A percentile compares a stretch with the other conserved stretches of the same genome.
phyloP scores from a whole-genome alignment of 495 filamentous ascomycete genomes.

The Neurospora sp. region DNA sequence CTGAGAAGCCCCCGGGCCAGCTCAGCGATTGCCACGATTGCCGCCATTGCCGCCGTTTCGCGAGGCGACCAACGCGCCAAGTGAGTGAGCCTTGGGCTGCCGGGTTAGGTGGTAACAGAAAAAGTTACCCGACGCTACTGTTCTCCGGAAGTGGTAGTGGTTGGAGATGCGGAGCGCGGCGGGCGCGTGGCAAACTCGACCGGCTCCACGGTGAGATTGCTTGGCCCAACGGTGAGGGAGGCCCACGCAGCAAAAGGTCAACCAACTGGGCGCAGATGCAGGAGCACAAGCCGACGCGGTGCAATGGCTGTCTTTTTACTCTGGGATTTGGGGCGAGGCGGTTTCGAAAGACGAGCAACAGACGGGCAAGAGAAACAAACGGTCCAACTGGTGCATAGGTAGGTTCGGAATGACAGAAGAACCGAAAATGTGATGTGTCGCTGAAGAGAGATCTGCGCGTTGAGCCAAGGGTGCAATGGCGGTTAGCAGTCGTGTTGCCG shows the following conservation, averaged over 20 bases:
- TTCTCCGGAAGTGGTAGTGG: neutral
- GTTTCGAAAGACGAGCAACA: neutral
- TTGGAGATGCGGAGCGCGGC: neutral
- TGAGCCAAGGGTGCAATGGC: neutral
- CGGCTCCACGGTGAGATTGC: neutral
- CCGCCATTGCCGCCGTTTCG: slow-evolving; percentile 7
- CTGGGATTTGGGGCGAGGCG: neutral
- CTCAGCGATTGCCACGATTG: slow-evolving; percentile 10
- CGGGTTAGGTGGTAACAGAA: neutral
- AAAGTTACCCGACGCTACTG: neutral
- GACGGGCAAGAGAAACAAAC: neutral
- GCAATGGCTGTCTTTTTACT: neutral
- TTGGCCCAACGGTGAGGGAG: neutral
- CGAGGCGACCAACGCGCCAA: neutral
- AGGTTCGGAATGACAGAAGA: neutral
- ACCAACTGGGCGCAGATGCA: neutral
- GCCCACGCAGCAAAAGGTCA: neutral
- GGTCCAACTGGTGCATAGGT: neutral
- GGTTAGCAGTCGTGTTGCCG: neutral
- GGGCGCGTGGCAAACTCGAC: neutral
- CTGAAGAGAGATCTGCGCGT: neutral
- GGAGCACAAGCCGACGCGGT: neutral
- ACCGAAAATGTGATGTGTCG: neutral
- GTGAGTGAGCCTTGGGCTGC: neutral
- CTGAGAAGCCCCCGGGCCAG: slow-evolving; percentile 10